A percentile compares a stretch with the other conserved stretches of the same genome.
These are phyloP conservation scores for Cladosporium phlei DNA, from an alignment of 2,329 filamentous ascomycete genomes.

Conservation along the genomic window DNA sequence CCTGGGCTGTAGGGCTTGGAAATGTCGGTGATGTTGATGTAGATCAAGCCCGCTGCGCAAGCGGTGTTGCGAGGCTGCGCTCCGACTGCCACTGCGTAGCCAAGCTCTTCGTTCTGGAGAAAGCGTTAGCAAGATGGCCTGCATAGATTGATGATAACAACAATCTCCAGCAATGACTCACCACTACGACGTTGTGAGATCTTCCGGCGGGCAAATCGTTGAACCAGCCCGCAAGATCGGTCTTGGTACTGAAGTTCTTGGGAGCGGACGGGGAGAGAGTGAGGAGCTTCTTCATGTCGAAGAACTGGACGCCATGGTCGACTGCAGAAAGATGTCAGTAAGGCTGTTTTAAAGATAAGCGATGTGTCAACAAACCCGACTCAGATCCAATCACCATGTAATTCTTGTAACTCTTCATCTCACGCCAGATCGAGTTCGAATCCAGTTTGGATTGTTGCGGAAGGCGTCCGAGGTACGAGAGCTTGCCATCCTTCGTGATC, in stretches of 20 bases:
- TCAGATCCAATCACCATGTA: slow-evolving; percentile 43
- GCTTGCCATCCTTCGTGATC: slow-evolving; percentile 46
- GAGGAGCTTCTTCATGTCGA: slow-evolving; percentile 57
- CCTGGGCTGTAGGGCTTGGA: slow-evolving; percentile 48
- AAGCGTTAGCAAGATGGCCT: too few species aligned
- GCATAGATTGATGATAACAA: too few species aligned
- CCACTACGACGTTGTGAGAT: slow-evolving; percentile 49
- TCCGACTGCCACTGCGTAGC: slow-evolving; percentile 42
- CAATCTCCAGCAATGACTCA: too few species aligned
- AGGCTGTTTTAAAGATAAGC: too few species aligned
- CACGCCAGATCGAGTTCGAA: slow-evolving; percentile 49
- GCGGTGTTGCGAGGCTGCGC: slow-evolving; percentile 38
- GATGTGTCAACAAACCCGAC: too few species aligned
- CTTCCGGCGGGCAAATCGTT: slow-evolving; percentile 41
- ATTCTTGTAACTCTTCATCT: slow-evolving; percentile 45
- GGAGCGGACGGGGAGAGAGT: slow-evolving; percentile 41
- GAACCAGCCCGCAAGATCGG: slow-evolving; percentile 40
- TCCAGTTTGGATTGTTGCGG: slow-evolving; percentile 44
- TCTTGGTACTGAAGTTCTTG: slow-evolving; percentile 37
- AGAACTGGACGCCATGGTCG: slow-evolving; percentile 57
- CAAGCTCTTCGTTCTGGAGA: slow-evolving; percentile 39
- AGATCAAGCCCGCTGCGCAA: slow-evolving; percentile 48
- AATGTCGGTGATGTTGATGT: slow-evolving; percentile 49
- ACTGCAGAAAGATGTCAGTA: too few species aligned
- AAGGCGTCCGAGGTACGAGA: slow-evolving; percentile 51